These are phyloP conservation scores for Fusarium sp. DNA, from an alignment of 2,329 filamentous ascomycete genomes.

Conservation along the genomic window DNA sequence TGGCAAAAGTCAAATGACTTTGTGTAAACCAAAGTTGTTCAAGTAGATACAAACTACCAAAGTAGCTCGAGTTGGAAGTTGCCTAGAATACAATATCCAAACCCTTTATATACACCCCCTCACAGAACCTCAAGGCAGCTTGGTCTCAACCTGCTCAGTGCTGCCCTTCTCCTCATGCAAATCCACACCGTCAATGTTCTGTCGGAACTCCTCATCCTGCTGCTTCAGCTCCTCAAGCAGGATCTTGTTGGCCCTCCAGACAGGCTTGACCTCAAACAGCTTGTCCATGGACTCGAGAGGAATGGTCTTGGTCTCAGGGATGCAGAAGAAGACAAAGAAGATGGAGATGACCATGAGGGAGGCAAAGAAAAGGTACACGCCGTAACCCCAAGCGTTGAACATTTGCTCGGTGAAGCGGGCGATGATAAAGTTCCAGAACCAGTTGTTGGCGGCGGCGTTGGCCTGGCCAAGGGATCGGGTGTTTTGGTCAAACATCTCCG, in stretches of 20 bases:
- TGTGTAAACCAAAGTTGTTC: not conserved
- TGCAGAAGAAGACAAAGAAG: constrained; percentile 69
- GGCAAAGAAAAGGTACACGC: constrained; percentile 77
- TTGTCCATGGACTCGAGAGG: constrained; percentile 73
- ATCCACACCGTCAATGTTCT: constrained; percentile 41
- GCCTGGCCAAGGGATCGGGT: constrained; percentile 73
- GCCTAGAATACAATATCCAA: not conserved
- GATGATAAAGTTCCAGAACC: constrained; percentile 79
- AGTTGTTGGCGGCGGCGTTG: constrained; percentile 76
- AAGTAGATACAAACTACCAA: not conserved
- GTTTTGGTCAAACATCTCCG: constrained; percentile 80
- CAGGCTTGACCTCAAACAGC: constrained; percentile 64
- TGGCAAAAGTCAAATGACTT: not conserved
- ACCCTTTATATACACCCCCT: not conserved
- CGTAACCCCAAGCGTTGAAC: constrained; percentile 68
- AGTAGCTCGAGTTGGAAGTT: not conserved
- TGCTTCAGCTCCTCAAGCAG: constrained; percentile 56
- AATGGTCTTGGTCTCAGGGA: constrained; percentile 74
- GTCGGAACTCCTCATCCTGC: constrained; percentile 50
- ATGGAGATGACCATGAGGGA: constrained; percentile 68
- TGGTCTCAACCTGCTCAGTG: constrained; percentile 41
- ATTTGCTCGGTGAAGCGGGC: constrained; percentile 75
- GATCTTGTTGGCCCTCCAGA: constrained; percentile 54
- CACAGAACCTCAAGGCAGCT: constrained; percentile 7
- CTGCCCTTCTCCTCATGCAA: constrained; percentile 43